phyloP scores from a whole-genome alignment of 306 rosid genomes.

The Betula pendula region DNA sequence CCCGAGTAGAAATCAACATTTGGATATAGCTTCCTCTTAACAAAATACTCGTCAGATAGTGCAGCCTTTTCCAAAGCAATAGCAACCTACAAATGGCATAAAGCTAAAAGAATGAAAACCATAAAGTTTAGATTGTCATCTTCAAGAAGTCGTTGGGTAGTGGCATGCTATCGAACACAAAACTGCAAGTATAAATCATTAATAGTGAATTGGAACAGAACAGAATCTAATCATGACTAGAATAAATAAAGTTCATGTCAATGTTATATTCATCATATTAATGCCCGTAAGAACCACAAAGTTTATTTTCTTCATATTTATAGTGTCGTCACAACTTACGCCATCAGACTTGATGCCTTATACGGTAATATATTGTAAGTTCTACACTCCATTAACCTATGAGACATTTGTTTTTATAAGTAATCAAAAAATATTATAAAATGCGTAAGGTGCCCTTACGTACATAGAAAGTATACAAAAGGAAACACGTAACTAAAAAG shows the following conservation, averaged over 20 bases:
- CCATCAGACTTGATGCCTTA: background rate
- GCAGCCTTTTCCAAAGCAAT: slow-evolving; percentile 90
- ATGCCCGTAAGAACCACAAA: background rate
- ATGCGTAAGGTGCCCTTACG: no score
- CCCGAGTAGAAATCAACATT: slow-evolving; percentile 95
- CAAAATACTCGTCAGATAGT: slow-evolving; percentile 78
- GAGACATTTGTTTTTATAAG: no score
- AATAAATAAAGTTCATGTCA: background rate
- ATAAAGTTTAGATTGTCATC: background rate
- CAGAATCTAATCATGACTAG: background rate
- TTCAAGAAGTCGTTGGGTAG: background rate
- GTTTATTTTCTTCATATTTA: background rate
- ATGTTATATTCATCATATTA: background rate
- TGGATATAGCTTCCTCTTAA: slow-evolving; percentile 87
- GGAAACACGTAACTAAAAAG: no score
- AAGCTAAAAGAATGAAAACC: slow-evolving; percentile 4
- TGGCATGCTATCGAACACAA: background rate
- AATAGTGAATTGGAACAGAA: background rate
- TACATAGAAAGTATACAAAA: no score
- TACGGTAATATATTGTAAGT: background rate
- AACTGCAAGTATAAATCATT: background rate
- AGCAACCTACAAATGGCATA: slow-evolving; percentile 58
- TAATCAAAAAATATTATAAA: no score
- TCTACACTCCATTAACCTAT: background rate
- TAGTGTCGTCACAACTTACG: background rate